Base-by-base conservation (phyloP, 116 monocot species). In the Dioscorea cayenensis region DNA sequence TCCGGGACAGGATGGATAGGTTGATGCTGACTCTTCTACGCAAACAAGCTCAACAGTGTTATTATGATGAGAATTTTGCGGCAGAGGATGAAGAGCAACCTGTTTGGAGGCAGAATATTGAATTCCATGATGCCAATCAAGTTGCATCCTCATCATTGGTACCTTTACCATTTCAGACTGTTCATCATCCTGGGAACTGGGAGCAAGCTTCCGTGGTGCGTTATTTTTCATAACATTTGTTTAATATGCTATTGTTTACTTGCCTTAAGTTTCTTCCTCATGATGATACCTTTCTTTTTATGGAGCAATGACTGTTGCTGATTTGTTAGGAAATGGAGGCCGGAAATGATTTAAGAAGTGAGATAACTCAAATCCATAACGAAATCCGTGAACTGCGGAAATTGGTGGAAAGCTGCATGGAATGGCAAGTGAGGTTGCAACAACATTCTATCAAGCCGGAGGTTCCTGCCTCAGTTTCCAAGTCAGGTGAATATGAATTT, bases 341-440 rank as follows among this genome's bases (percentile, higher is more conserved):
- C 37, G 65, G 76, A 66, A 64, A 81, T 37, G 84, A 86, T 58
- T 22, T 95, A 79, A 95, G 81, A 76, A 77, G 59, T 65, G 89
- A 87, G 36, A 75, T 95, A 61, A 50, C 80, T 65, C 77, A 77
- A 49, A 84, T 95, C 43, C 83, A 78, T 68, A 72, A 78, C 58
- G 92, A 95, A 80, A 89, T 95, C 60, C 69, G 52, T 22, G 83
- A 89, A n/a, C 79, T 95, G 8, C 82, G 81, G 38, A 87, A 87
- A 67, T 73, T 87, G 70, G 71, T 92, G n/a, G 70, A 87, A 71
- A 87, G 78, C 78, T 89, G 86, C 84, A 70, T 92, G 70, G 80
- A 85, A 58, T 89, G 73, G 83, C 84, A 89, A 51, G 28, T 62
- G 13, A 87, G 77, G 48, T 58, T 91, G 72, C 81, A 86, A 66